Percentiles rank a stretch among this genome's conserved stretches.
phyloP scores from a whole-genome alignment of 1,284 basidiomycete genomes.

The Takashimella koratensis region DNA sequence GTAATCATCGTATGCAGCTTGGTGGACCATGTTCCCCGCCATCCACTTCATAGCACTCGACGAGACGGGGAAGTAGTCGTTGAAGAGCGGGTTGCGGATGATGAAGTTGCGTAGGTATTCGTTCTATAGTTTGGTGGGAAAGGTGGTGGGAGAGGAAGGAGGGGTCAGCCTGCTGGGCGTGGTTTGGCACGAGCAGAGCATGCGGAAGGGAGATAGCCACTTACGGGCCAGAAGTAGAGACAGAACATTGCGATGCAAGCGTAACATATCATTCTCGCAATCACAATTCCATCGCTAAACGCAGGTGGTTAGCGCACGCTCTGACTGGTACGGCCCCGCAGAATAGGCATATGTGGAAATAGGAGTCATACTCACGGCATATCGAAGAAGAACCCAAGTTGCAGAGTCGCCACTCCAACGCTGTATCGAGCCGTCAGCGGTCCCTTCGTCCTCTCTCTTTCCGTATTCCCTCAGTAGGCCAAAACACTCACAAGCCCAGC shows the following conservation, averaged over 20 bases:
- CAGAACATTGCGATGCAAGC: constrained; percentile 6
- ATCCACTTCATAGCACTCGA: background rate
- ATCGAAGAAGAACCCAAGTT: constrained; percentile 25
- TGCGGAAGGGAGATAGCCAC: no score
- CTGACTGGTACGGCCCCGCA: no score
- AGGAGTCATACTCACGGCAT: constrained; percentile 11
- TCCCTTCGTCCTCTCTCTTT: no score
- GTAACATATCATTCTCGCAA: constrained; percentile 16
- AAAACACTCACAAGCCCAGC: constrained; percentile 27
- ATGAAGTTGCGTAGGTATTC: constrained; percentile 19
- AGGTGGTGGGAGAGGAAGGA: background rate
- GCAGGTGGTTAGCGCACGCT: no score
- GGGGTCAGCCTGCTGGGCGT: background rate
- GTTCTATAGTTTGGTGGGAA: constrained; percentile 13
- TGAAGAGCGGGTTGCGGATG: constrained; percentile 21
- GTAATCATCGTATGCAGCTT: background rate
- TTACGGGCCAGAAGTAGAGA: constrained; percentile 13
- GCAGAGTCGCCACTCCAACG: constrained; percentile 24
- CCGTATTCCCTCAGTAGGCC: constrained; percentile 1
- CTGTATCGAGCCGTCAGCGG: constrained; percentile 2
- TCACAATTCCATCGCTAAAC: background rate
- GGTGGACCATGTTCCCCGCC: background rate
- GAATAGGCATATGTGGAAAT: no score
- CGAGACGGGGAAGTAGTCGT: background rate
- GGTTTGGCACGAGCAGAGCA: background rate